phyloP scores from a whole-genome alignment of 116 monocot genomes.

The Papilionanthe hybrid region DNA sequence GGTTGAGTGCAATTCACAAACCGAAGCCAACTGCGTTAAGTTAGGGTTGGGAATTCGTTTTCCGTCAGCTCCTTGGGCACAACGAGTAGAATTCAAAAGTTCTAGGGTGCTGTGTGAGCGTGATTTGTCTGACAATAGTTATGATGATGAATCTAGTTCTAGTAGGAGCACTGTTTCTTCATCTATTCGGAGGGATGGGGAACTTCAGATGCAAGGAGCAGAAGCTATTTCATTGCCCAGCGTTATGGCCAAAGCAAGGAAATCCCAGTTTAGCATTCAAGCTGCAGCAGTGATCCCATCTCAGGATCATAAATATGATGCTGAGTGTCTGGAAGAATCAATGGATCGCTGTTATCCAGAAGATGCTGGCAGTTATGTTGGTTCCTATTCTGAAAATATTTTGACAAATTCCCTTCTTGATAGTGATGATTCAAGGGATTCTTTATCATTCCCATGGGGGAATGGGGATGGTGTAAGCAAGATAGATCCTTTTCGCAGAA shows the following conservation, averaged over 20 bases:
- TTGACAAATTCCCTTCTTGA: constrained; percentile 6
- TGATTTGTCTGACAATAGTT: neutral
- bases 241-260: neutral
- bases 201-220: neutral
- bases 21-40: neutral
- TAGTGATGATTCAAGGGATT: constrained; percentile 12
- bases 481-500: constrained; percentile 11
- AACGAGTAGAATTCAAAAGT: constrained; percentile 12
- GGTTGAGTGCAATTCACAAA: neutral
- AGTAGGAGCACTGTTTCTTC: neutral
- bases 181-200: neutral
- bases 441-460: constrained; percentile 59
- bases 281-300: neutral
- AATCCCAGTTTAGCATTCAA: neutral
- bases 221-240: neutral
- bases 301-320: neutral
- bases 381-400: constrained; percentile 6
- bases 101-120: neutral
- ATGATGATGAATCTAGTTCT: neutral
- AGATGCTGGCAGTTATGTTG: neutral
- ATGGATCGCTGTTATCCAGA: constrained; percentile 4
- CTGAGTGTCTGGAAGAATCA: constrained; percentile 16
- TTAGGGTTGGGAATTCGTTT: neutral
- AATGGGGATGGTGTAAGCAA: constrained; percentile 13
- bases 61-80: constrained; percentile 29